phyloP scores from a whole-genome alignment of 495 filamentous ascomycete species.

The Immersiella caudata region DNA sequence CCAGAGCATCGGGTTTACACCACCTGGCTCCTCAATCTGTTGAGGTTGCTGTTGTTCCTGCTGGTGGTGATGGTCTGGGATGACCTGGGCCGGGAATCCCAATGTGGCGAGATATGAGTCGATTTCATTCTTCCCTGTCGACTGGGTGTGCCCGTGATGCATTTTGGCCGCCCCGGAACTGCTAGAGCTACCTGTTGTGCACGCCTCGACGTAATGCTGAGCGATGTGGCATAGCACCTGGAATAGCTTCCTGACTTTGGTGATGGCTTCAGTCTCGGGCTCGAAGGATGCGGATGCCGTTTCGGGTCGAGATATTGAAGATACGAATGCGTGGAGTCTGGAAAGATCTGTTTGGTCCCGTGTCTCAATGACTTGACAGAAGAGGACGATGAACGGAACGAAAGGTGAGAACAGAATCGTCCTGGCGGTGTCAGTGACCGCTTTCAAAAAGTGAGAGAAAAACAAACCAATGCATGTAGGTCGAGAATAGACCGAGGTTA shows the following conservation, averaged over 20 bases:
- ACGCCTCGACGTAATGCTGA: conserved; percentile 56
- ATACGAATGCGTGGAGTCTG: conserved; percentile 59
- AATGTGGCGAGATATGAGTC: conserved; percentile 28
- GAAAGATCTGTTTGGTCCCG: conserved; percentile 48
- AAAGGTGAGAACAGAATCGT: conserved; percentile 66
- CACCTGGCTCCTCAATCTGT: neutral
- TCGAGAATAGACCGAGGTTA: conserved; percentile 48
- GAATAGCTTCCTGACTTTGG: conserved; percentile 60
- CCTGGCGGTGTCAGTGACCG: conserved; percentile 41
- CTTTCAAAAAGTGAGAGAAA: rapidly evolving
- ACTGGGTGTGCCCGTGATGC: neutral
- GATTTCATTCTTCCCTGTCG: conserved; percentile 11
- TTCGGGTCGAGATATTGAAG: conserved; percentile 51
- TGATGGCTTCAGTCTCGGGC: conserved; percentile 54
- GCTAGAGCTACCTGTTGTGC: neutral
- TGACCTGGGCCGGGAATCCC: conserved; percentile 17
- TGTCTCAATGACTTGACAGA: conserved; percentile 64
- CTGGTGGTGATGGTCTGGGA: neutral
- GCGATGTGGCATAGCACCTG: conserved; percentile 64
- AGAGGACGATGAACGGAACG: conserved; percentile 68
- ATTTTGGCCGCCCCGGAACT: neutral
- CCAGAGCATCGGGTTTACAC: conserved; percentile 32
- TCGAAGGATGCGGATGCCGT: conserved; percentile 31
- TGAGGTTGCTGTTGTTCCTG: neutral
- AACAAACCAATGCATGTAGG: conserved; percentile 65